Evolutionary conservation across 768 basidiomycete genomes (phyloP).

Genomic region (Wakefieldia striispora): DNA sequence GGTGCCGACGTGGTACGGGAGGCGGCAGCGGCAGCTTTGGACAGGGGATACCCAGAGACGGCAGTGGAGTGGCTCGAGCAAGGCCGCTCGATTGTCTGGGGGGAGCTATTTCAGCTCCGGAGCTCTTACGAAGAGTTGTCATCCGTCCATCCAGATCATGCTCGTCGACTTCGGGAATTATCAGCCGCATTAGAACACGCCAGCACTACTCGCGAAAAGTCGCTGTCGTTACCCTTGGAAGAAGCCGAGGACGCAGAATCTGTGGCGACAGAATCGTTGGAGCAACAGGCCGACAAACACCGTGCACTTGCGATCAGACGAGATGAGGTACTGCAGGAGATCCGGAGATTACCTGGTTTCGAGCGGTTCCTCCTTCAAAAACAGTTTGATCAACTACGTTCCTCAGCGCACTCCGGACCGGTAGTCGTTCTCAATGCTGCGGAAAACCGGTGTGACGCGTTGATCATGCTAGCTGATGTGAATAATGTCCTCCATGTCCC

Average conservation of each 20-base stretch:
- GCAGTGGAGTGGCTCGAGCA: slow-evolving; percentile 20
- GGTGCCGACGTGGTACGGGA: slow-evolving; percentile 18
- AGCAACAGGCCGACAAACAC: slow-evolving; percentile 1
- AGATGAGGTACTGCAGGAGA: neutral
- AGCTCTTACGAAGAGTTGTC: slow-evolving; percentile 8
- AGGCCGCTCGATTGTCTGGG: slow-evolving; percentile 15
- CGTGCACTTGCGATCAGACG: slow-evolving; percentile 4
- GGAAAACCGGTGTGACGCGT: slow-evolving; percentile 33
- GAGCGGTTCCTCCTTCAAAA: slow-evolving; percentile 1
- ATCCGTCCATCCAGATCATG: slow-evolving; percentile 3
- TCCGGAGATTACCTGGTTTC: slow-evolving; percentile 2
- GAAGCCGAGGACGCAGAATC: neutral
- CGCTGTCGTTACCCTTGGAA: neutral
- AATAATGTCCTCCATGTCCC: slow-evolving; percentile 4
- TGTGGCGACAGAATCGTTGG: neutral
- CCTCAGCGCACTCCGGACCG: slow-evolving; percentile 21
- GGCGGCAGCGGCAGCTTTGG: slow-evolving; percentile 22
- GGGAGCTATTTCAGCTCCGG: slow-evolving; percentile 13
- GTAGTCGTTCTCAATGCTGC: slow-evolving; percentile 33
- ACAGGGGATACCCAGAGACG: neutral
- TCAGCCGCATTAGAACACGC: neutral
- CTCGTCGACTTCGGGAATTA: neutral
- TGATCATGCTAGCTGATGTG: slow-evolving; percentile 3
- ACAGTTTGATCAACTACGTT: slow-evolving; percentile 8
- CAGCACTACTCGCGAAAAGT: neutral